Evolutionary conservation across 1,139 yeast species (phyloP).

Genomic region (Blastobotrys elegans): DNA sequence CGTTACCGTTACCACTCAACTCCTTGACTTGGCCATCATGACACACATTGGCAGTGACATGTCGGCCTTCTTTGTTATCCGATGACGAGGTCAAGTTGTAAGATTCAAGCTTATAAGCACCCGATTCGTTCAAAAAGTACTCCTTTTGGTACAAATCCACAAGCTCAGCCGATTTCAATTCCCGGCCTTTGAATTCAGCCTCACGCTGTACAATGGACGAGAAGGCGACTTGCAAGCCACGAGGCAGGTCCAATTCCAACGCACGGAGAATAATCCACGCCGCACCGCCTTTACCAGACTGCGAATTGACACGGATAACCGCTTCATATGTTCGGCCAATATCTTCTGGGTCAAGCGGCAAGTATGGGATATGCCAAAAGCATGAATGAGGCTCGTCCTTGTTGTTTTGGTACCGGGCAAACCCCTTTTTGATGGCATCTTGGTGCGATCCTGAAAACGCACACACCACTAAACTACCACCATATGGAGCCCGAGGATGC

Average conservation of each 20-base stretch:
- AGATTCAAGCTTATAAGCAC: constrained; percentile 30
- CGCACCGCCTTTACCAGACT: constrained; percentile 98
- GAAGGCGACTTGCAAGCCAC: constrained; percentile 85
- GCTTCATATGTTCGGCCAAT: constrained; percentile 97
- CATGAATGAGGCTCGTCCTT: constrained; percentile 34
- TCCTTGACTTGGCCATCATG: constrained; percentile 40
- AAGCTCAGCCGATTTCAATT: constrained; percentile 72
- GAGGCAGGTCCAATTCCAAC: constrained; percentile 86
- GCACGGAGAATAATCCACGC: constrained; percentile 92
- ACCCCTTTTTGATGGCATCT: constrained; percentile 97
- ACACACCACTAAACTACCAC: constrained; percentile 93
- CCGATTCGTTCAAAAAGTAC: constrained; percentile 51
- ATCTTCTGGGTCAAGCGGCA: constrained; percentile 94
- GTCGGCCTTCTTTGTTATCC: constrained; percentile 42
- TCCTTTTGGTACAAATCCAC: constrained; percentile 66
- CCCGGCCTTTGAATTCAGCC: constrained; percentile 84
- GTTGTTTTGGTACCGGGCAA: constrained; percentile 53
- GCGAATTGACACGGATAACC: constrained; percentile 94
- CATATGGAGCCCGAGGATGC: constrained; percentile 91
- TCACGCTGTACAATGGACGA: constrained; percentile 74
- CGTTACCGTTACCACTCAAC: constrained; percentile 78
- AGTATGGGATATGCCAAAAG: constrained; percentile 82
- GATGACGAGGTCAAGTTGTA: constrained; percentile 29
- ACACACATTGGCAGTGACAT: constrained; percentile 46
- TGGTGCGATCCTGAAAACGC: constrained; percentile 97